phyloP scores from a whole-genome alignment of 2,329 filamentous ascomycete genomes.

The Fulvia fulva region DNA sequence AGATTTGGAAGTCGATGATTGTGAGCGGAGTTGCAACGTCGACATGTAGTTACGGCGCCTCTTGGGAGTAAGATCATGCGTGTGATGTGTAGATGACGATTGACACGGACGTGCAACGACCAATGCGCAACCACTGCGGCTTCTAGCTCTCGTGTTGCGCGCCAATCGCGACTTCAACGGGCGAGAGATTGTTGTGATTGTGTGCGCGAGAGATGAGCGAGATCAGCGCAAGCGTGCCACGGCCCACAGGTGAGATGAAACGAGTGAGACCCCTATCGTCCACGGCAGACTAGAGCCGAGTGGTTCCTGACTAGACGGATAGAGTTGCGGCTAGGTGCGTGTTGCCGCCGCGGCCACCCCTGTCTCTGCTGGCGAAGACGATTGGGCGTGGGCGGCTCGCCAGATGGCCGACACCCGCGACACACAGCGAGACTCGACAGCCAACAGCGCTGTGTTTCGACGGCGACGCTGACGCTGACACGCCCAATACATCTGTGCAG shows the following conservation, averaged over 20 bases:
- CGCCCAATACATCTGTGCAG: neutral
- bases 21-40: neutral
- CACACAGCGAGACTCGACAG: neutral
- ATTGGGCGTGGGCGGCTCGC: neutral
- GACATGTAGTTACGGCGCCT: neutral
- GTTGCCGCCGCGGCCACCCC: neutral
- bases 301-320: constrained; percentile 1
- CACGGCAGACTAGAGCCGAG: neutral
- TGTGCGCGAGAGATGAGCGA: neutral
- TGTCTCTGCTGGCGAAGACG: neutral
- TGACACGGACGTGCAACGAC: neutral
- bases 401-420: neutral
- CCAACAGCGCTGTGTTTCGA: neutral
- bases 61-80: neutral
- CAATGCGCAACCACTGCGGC: neutral
- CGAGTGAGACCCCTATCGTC: neutral
- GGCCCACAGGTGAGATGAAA: neutral
- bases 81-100: neutral
- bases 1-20: neutral
- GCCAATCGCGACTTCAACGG: neutral
- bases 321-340: constrained; percentile 2
- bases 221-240: neutral
- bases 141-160: neutral
- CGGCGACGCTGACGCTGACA: neutral
- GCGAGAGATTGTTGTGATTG: neutral